phyloP scores from a whole-genome alignment of 2,329 filamentous ascomycete species.

The Blumeria hordei region DNA sequence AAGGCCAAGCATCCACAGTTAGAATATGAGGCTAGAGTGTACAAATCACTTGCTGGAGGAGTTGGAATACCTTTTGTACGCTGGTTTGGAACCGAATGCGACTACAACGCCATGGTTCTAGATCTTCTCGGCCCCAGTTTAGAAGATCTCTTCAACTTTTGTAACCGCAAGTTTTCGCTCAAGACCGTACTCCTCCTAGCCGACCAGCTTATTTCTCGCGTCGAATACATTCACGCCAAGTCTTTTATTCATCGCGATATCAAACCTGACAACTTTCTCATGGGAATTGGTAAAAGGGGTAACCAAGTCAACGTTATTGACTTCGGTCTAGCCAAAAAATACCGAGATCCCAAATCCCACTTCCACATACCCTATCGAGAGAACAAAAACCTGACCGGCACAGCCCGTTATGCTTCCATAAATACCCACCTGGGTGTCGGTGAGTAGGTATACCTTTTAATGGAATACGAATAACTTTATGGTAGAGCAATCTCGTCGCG shows the following conservation, averaged over 20 bases:
- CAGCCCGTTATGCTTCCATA: constrained; percentile 93
- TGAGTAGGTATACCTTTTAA: constrained; percentile 20
- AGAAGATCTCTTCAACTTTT: constrained; percentile 99
- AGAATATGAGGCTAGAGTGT: constrained; percentile 93
- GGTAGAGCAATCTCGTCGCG: constrained; percentile 85
- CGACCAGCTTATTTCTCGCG: constrained; percentile 94
- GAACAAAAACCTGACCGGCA: constrained; percentile 99
- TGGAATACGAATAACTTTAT: constrained; percentile 11
- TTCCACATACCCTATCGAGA: constrained; percentile 99
- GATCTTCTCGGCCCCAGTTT: constrained; percentile 86
- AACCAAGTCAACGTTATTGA: constrained; percentile 99
- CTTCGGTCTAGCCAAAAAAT: constrained; percentile 98
- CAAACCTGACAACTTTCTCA: constrained; percentile 98
- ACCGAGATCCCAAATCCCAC: constrained; percentile 97
- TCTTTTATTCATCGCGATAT: constrained; percentile 99
- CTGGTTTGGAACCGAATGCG: constrained; percentile 98
- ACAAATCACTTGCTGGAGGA: constrained; percentile 73
- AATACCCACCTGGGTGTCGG: constrained; percentile 94
- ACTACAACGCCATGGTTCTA: constrained; percentile 99
- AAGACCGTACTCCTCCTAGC: constrained; percentile 94
- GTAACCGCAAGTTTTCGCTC: constrained; percentile 97
- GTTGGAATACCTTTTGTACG: constrained; percentile 96
- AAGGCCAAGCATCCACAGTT: constrained; percentile 99
- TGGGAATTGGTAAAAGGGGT: constrained; percentile 96
- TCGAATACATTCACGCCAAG: constrained; percentile 99